Evolutionary conservation across 2,329 filamentous ascomycete genomes (phyloP).

Genomic region (Xylaria sp.): DNA sequence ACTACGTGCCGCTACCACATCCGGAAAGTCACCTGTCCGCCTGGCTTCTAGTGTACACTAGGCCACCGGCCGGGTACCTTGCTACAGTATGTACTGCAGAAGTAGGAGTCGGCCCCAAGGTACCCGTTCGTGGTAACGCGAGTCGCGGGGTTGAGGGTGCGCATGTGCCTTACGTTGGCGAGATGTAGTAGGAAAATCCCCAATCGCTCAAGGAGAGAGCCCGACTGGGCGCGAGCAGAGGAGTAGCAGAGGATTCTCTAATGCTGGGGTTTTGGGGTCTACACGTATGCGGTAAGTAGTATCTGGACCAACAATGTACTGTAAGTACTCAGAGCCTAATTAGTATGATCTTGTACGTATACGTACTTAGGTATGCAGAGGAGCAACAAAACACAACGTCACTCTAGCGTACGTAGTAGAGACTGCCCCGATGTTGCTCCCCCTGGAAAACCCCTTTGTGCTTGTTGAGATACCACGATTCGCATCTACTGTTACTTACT

Average conservation of each 20-base stretch:
- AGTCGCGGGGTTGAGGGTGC: slow-evolving; percentile 19
- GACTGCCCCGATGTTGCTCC: background rate
- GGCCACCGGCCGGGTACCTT: slow-evolving; percentile 4
- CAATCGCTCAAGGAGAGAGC: slow-evolving; percentile 18
- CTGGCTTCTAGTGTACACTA: slow-evolving; percentile 7
- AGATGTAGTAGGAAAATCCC: slow-evolving; percentile 13
- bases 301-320: too few species aligned
- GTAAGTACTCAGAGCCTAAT: too few species aligned
- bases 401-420: background rate
- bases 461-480: background rate
- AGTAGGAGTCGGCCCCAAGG: background rate
- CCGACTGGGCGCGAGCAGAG: slow-evolving; percentile 11
- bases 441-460: background rate
- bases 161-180: slow-evolving; percentile 20
- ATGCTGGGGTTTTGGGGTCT: slow-evolving; percentile 4
- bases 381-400: background rate
- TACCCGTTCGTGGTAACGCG: slow-evolving; percentile 12
- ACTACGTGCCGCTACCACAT: slow-evolving; percentile 10
- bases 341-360: too few species aligned
- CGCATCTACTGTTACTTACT: background rate
- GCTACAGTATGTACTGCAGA: too few species aligned
- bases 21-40: slow-evolving; percentile 5
- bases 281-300: too few species aligned
- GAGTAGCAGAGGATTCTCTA: slow-evolving; percentile 2
- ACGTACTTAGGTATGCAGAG: background rate